Base-by-base conservation (phyloP, 2,329 filamentous ascomycete genomes). In the Lasiodiplodia gonubiensis region DNA sequence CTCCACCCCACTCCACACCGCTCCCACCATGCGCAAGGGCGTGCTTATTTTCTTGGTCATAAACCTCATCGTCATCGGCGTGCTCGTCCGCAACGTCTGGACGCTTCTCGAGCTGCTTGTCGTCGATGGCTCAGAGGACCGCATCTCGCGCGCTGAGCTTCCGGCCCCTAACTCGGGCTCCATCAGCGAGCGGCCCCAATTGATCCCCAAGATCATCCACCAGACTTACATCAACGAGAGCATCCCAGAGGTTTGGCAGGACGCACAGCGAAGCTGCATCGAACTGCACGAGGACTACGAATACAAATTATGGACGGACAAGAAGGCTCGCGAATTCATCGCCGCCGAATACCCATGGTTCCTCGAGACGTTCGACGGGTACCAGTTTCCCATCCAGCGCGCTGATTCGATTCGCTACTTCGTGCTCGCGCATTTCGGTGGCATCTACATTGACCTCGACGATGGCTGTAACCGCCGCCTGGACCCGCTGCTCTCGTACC, bases 371-470 rank as follows among this genome's bases (percentile, higher is more conserved):
- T 95, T 91, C 74, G 88, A 92, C 74, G 85, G 84, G 73, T 94
- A 94, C 79, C 84, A 83, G 37, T 92, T 90, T 77, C 88, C 89
- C 14, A 93, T 94, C 70, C 90, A 94, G 79, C 87, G 91, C 69
- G 90, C 91, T 67, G 92, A 94, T 74, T 84, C 90, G 5, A 91
- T 94, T 72, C 86, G 92, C 61, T 94, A 94, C 80, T 94, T 94
- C 75, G 84, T 93, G 23, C 84, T 95, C 37, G 85, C 89, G 64
- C 87, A 92, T 78, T 94, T 88, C 75, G 92, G 92, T 66, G 92
- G 92, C 49, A 89, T 93, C 67, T 94, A 94, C 78, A 88, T 94
- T 71, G 92, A 95, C 74, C 80, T 94, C 57, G 92, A 95, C 77
- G 89, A 89, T 77, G 90, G 90, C 72, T 92, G 90, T 81, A 86